Evolutionary conservation across 495 filamentous ascomycete genomes (phyloP), one percentile per base, ranked within the genome.

Genomic region (Zalerion maritima): DNA sequence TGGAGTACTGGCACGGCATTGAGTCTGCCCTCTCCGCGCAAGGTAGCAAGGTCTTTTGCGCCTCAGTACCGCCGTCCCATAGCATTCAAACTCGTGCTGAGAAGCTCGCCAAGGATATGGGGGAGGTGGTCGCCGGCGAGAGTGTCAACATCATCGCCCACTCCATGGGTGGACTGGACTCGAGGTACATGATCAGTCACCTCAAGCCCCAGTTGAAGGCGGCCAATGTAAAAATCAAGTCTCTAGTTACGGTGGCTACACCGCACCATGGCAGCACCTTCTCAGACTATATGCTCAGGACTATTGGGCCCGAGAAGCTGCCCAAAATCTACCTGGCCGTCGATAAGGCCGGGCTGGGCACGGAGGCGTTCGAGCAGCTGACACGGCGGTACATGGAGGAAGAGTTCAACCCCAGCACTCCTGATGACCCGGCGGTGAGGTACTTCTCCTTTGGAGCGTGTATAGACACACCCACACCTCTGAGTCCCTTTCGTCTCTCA

Each of bases 1-100:
- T 96, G 14, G 71, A 80, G 21, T 96, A 96, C 50, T 96, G 87
- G 87, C 73, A 78, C 19, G 87, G 87, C 1, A 93, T 96, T 37
- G 72, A 67, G 20, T 78, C 89, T 34, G 82, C 78, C 2, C 55
- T 94, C 12, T 57, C 50, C 6, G 66, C 74, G 25, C 76, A 79
- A 36, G 74, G 73, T 3, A 63, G 82, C 11, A 68, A 86, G 38
- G 82, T 94, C 19, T 81, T 93, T 28, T 81, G 72, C 3, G 71
- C 83, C 5, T 66, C 72, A 2, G 85, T 94, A 8, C 83, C 85
- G 4, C 67, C 85, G 1, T 78, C 73, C 5, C 75, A 67, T 1
- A 78, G 74, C 12, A 89, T 94, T 43, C 80, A 91, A 54, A 63
- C 67, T 37, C 67, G 83, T 14, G 81, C 80, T 3, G 62, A 64